phyloP scores from a whole-genome alignment of 169 alveolate species.

The Plasmodium falciparum region DNA sequence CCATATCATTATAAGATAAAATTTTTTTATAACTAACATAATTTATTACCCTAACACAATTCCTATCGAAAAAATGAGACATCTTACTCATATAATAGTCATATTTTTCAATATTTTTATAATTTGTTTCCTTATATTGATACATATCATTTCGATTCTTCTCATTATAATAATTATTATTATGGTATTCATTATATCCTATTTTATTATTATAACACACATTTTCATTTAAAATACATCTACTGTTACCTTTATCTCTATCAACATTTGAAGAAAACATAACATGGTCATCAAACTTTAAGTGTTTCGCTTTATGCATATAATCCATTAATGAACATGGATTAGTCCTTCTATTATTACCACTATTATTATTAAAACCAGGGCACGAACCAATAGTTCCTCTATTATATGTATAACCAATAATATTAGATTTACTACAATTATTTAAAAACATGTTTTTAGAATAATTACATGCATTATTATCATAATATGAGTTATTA shows the following conservation, averaged over 20 bases:
- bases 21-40: constrained; percentile 52
- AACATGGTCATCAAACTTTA: neutral
- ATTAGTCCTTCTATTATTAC: neutral
- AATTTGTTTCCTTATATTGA: neutral
- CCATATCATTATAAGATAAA: constrained; percentile 12
- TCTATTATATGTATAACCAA: neutral
- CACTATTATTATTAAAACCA: neutral
- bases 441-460: neutral
- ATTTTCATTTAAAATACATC: neutral
- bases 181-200: neutral
- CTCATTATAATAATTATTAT: constrained; percentile 6
- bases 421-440: neutral
- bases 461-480: too few relatives aligned
- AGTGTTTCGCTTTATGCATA: neutral
- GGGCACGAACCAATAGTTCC: neutral
- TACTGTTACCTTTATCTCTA: neutral
- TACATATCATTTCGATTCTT: constrained; percentile 4
- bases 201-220: neutral
- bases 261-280: neutral
- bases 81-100: constrained; percentile 28
- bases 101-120: constrained; percentile 16
- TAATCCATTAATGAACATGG: neutral
- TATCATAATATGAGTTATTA: neutral
- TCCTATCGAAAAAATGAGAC: constrained; percentile 27
- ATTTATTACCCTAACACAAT: constrained; percentile 40